Evolutionary conservation across 1,284 basidiomycete genomes (phyloP).

Genomic region (Tremellales sp.): DNA sequence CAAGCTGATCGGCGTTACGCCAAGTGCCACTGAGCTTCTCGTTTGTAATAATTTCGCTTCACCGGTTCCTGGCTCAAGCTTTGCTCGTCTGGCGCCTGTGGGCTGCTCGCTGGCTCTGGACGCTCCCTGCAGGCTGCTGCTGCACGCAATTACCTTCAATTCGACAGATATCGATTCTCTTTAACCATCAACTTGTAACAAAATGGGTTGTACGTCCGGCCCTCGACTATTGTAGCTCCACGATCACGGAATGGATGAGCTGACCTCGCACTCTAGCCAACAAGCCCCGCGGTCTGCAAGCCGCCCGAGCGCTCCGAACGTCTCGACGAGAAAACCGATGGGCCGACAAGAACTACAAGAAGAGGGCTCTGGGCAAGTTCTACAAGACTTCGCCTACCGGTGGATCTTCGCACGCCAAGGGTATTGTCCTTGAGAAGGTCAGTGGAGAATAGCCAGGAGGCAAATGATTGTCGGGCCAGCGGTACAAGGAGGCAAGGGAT

Average conservation of each 20-base stretch:
- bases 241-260: not conserved
- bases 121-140: no score
- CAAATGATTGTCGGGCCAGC: no score
- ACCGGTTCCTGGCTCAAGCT: no score
- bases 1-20: not conserved
- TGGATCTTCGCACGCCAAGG: constrained; percentile 99
- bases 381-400: constrained; percentile 99
- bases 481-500: not conserved
- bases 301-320: constrained; percentile 96
- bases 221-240: not conserved
- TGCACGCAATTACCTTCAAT: no score
- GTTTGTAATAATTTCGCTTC: no score
- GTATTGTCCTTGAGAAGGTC: constrained; percentile 97
- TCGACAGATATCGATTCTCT: no score
- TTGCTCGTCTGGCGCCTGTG: no score
- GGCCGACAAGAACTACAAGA: constrained; percentile 99
- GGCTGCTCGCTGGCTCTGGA: no score
- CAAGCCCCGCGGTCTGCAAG: constrained; percentile 99
- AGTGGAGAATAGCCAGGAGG: constrained; percentile 11
- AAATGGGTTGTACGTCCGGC: not conserved
- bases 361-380: constrained; percentile 98
- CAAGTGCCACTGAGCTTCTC: no score
- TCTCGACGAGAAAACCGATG: constrained; percentile 95
- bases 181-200: not conserved
- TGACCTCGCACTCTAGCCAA: constrained; percentile 55